These are phyloP conservation scores for Gossypium mustelinum DNA, from an alignment of 345 rosid species.

Conservation along the genomic window DNA sequence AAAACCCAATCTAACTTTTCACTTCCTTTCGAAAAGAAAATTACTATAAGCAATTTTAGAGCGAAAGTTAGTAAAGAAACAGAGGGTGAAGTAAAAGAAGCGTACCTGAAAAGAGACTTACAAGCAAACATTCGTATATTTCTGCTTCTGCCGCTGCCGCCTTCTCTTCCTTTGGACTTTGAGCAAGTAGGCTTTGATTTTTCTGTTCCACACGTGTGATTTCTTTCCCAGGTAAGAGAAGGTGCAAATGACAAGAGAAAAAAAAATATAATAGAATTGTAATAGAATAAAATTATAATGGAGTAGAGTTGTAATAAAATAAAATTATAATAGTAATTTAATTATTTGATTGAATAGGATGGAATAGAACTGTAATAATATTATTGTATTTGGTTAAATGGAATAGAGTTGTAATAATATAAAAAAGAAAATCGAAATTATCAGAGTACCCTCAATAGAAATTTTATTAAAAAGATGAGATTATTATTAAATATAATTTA, in stretches of 20 bases:
- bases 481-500: too few relatives aligned
- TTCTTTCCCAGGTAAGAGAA: neutral
- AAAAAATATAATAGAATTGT: too few relatives aligned
- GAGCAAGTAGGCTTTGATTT: neutral
- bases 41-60: neutral
- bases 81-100: conserved; percentile 8
- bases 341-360: too few relatives aligned
- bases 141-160: neutral
- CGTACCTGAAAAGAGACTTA: conserved; percentile 23
- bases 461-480: too few relatives aligned
- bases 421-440: too few relatives aligned
- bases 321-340: too few relatives aligned
- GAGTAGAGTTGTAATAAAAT: too few relatives aligned
- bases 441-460: too few relatives aligned
- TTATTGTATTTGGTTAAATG: too few relatives aligned
- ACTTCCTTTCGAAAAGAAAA: neutral
- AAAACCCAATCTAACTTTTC: neutral
- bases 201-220: neutral
- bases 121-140: conserved; percentile 21
- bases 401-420: too few relatives aligned
- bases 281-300: too few relatives aligned
- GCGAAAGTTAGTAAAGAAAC: neutral
- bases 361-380: too few relatives aligned
- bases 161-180: neutral
- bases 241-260: neutral